Conservation (phyloP, 331 rosid genomes). For the Saraca asoca region DNA sequence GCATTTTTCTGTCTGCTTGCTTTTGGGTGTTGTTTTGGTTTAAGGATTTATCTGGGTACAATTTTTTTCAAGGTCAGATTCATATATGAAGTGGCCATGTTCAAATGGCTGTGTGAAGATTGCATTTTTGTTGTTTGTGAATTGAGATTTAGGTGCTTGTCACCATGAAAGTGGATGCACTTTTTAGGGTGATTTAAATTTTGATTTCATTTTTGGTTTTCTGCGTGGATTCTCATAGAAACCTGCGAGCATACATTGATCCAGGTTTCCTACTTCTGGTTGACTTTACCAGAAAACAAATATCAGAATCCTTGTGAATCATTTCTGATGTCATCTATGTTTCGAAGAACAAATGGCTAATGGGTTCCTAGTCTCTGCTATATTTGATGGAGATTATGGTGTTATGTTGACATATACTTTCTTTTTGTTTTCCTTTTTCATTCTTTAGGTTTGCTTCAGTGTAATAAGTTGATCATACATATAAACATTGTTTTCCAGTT, state of each 20-base stretch:
- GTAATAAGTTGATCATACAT: conserved; percentile 15
- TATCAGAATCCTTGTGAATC: conserved; percentile 1
- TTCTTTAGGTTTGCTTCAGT: background rate
- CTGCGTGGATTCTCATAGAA: conserved; percentile 16
- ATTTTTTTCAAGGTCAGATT: conserved; percentile 11
- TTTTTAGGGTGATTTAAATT: background rate
- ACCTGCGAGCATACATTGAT: conserved; percentile 16
- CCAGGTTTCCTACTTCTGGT: conserved; percentile 17
- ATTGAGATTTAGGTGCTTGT: conserved; percentile 24
- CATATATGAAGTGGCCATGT: background rate
- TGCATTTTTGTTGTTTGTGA: background rate
- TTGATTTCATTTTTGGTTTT: conserved; percentile 18
- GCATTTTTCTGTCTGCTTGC: background rate
- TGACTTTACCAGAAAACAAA: conserved; percentile 10
- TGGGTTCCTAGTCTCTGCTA: conserved; percentile 1
- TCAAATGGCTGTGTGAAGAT: conserved; percentile 2
- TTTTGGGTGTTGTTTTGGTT: conserved; percentile 18
- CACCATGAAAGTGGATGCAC: conserved; percentile 7
- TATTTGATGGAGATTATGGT: conserved; percentile 8
- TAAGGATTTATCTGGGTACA: conserved; percentile 6
- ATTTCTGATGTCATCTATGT: conserved; percentile 12
- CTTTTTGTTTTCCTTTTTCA: background rate
- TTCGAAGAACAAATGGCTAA: conserved; percentile 19
- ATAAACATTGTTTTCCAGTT: conserved; percentile 13
- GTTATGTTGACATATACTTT: background rate